Evolutionary conservation across 2,329 filamentous ascomycete species (phyloP).

Genomic region (Hyphodiscus sp.): DNA sequence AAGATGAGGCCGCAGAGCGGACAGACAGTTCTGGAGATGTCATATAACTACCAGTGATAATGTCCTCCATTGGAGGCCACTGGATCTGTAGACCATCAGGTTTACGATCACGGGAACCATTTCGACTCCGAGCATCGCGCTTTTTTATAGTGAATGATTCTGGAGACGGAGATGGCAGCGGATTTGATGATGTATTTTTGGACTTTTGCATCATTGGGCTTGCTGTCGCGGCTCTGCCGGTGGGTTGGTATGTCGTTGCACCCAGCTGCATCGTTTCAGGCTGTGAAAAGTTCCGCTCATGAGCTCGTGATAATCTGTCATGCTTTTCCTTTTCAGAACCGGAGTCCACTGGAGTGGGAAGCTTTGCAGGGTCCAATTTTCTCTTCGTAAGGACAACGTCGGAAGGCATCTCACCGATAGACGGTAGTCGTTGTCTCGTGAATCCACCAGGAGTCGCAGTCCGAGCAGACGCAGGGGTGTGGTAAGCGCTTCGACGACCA

Average conservation of each 20-base stretch:
- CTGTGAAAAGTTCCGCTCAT: slow-evolving; percentile 27
- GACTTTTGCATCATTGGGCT: slow-evolving; percentile 55
- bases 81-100: slow-evolving; percentile 67
- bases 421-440: slow-evolving; percentile 61
- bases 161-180: slow-evolving; percentile 62
- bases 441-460: slow-evolving; percentile 56
- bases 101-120: slow-evolving; percentile 72
- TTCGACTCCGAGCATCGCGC: slow-evolving; percentile 53
- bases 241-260: slow-evolving; percentile 30
- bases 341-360: slow-evolving; percentile 38
- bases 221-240: slow-evolving; percentile 51
- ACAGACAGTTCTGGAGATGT: slow-evolving; percentile 52
- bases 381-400: slow-evolving; percentile 38
- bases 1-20: slow-evolving; percentile 32
- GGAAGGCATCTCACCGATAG: slow-evolving; percentile 64
- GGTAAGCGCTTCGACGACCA: slow-evolving; percentile 60
- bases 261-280: slow-evolving; percentile 33
- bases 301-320: slow-evolving; percentile 24
- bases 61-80: slow-evolving; percentile 44
- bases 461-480: slow-evolving; percentile 61
- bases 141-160: slow-evolving; percentile 58
- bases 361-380: slow-evolving; percentile 34
- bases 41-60: slow-evolving; percentile 43
- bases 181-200: slow-evolving; percentile 39
- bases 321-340: slow-evolving; percentile 40